These are phyloP conservation scores for Plasmopara viticola DNA, from an alignment of 352 stramenopile genomes.

Conservation along the genomic window DNA sequence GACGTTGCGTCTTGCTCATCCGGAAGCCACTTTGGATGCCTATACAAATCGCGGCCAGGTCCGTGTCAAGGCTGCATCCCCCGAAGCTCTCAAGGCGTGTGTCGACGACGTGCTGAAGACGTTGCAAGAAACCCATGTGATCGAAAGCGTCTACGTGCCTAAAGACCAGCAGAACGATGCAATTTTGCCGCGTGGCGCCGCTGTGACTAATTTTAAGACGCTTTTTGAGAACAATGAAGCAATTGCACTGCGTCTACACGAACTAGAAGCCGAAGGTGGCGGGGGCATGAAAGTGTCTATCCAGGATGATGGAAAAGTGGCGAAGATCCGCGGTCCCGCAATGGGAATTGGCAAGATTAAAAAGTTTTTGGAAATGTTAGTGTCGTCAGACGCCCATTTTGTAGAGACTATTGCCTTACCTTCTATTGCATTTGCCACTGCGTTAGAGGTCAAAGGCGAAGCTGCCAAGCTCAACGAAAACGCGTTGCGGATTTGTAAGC, in stretches of 20 bases:
- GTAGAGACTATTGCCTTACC: conserved; percentile 59
- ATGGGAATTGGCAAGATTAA: conserved; percentile 67
- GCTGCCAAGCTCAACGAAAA: conserved; percentile 61
- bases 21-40: conserved; percentile 57
- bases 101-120: conserved; percentile 58
- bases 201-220: conserved; percentile 42
- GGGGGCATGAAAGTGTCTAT: conserved; percentile 58
- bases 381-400: conserved; percentile 47
- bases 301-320: conserved; percentile 57
- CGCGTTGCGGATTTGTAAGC: conserved; percentile 60
- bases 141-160: conserved; percentile 53
- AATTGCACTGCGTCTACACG: conserved; percentile 53
- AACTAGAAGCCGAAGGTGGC: conserved; percentile 67
- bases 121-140: conserved; percentile 52
- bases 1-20: conserved; percentile 49
- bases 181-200: conserved; percentile 14
- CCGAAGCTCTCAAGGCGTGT: conserved; percentile 50
- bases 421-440: conserved; percentile 39
- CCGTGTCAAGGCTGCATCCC: conserved; percentile 53
- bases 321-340: conserved; percentile 63
- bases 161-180: conserved; percentile 10
- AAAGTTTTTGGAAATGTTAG: conserved; percentile 70
- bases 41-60: conserved; percentile 67
- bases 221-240: conserved; percentile 49
- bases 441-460: conserved; percentile 42